Evolutionary conservation across 2,329 filamentous ascomycete genomes (phyloP), one percentile per base, ranked within the genome.

Genomic region (Calonectria naviculata): DNA sequence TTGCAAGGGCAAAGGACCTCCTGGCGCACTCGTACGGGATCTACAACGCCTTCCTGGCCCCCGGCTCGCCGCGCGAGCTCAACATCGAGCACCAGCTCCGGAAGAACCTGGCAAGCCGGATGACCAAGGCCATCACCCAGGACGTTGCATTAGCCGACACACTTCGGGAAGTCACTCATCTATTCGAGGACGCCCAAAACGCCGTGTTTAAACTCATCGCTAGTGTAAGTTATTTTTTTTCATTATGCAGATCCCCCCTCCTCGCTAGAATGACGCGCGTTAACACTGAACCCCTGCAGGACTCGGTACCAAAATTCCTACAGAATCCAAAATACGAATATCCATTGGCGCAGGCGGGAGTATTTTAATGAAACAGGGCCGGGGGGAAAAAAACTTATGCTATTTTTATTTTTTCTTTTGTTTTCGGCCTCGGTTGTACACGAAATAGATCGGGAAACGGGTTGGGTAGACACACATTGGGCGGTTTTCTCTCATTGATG

Each of bases 191-290:
- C 81, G 96, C 97, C 5, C 95, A 98, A 81, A 94, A 93, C 73
- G 97, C 95, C 12, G 96, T 99, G 31, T 98, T 98, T 86, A 98
- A 98, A 85, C 86, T 98, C 75, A 98, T 99, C 97, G 97, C 96
- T 74, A 98, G 95, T 83, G 95, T 98, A 92, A 89, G 95, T 92
- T 36, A 34, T 36, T 36, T 36, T 4, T 69, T 84, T 58, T 38
- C 12, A 8, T 1, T 1, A 47, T 17, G 5, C 0, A 5, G 19
- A 2, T 6, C 10, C 3, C 3, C 4, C 28, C 6, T 17, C 1
- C n/a, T 83, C 65, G 83, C 80, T 60, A 64, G 58, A 5, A n/a
- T 17, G 3, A 1, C 10, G 54, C n/a, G 5, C 34, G 26, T 26
- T 24, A 58, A 38, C 34, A 38, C 24, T n/a, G n/a, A 26, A 13